Evolutionary conservation across 2,329 filamentous ascomycete species (phyloP).

Genomic region (Aspergillus nomiae): DNA sequence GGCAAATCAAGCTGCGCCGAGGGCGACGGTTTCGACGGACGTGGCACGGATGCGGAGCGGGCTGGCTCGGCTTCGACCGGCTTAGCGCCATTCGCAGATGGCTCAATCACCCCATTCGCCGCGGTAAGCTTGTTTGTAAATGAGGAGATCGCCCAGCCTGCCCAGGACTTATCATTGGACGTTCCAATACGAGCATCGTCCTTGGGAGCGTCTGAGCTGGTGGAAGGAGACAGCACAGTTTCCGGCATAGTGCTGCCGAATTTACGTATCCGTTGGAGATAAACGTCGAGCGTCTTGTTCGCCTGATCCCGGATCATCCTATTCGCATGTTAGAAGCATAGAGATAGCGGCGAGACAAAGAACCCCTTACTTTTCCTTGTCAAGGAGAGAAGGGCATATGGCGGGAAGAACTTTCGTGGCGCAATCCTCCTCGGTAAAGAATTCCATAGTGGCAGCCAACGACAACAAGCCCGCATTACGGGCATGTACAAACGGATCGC

Average conservation of each 20-base stretch:
- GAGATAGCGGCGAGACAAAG: background rate
- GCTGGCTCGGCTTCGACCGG: slow-evolving; percentile 44
- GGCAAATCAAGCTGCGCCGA: slow-evolving; percentile 24
- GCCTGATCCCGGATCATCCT: slow-evolving; percentile 84
- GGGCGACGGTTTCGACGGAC: slow-evolving; percentile 36
- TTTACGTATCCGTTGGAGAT: slow-evolving; percentile 80
- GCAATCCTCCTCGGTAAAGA: slow-evolving; percentile 88
- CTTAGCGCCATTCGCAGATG: slow-evolving; percentile 52
- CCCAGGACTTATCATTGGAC: slow-evolving; percentile 73
- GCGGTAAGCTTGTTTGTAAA: slow-evolving; percentile 92
- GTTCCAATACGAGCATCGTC: slow-evolving; percentile 75
- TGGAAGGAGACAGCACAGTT: slow-evolving; percentile 69
- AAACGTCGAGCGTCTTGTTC: slow-evolving; percentile 83
- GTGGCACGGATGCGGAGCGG: slow-evolving; percentile 54
- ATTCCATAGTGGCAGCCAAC: slow-evolving; percentile 78
- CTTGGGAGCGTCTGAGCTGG: slow-evolving; percentile 47
- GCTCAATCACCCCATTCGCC: slow-evolving; percentile 83
- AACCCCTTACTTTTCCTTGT: slow-evolving; percentile 76
- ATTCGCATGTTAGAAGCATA: slow-evolving; percentile 8
- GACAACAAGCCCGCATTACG: slow-evolving; percentile 87
- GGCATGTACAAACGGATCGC: slow-evolving; percentile 93
- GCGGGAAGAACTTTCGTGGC: slow-evolving; percentile 80
- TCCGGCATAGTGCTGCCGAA: slow-evolving; percentile 78
- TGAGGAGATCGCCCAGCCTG: slow-evolving; percentile 97
- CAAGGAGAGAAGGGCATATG: slow-evolving; percentile 80